These are phyloP conservation scores for Claviceps pazoutovae DNA, from an alignment of 2,329 filamentous ascomycete species.

Conservation along the genomic window DNA sequence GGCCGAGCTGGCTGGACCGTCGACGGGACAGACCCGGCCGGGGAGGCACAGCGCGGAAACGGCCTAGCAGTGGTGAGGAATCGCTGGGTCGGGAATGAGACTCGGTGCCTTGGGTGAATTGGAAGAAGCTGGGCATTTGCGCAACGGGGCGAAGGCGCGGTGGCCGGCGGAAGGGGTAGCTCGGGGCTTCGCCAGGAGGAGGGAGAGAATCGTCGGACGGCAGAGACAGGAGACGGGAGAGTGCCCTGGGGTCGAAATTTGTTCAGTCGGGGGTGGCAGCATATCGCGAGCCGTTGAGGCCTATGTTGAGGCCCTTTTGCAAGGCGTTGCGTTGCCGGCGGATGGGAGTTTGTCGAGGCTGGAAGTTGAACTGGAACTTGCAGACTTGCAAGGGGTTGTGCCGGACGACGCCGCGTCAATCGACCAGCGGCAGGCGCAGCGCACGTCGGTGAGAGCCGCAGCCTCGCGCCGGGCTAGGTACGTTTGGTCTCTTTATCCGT, in stretches of 20 bases:
- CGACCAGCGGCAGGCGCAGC: too few species aligned
- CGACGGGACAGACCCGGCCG: constrained; percentile 17
- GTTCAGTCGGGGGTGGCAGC: neutral
- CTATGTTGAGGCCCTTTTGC: neutral
- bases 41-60: constrained; percentile 48
- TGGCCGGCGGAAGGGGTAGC: neutral
- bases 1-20: constrained; percentile 23
- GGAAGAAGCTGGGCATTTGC: constrained; percentile 50
- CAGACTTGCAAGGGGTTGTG: too few species aligned
- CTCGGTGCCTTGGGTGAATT: constrained; percentile 52
- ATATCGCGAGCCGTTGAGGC: neutral
- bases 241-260: neutral
- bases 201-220: neutral
- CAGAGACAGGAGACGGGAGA: neutral
- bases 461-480: too few species aligned
- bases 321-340: neutral
- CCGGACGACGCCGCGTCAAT: too few species aligned
- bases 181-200: neutral
- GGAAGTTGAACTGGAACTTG: neutral
- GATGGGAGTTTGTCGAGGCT: neutral
- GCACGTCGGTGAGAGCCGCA: too few species aligned
- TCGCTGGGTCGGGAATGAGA: constrained; percentile 38
- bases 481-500: too few species aligned
- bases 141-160: constrained; percentile 1
- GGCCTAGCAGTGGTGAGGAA: constrained; percentile 46